Conservation (phyloP, 176 grass and related monocot genomes). For the Musa beccarii region DNA sequence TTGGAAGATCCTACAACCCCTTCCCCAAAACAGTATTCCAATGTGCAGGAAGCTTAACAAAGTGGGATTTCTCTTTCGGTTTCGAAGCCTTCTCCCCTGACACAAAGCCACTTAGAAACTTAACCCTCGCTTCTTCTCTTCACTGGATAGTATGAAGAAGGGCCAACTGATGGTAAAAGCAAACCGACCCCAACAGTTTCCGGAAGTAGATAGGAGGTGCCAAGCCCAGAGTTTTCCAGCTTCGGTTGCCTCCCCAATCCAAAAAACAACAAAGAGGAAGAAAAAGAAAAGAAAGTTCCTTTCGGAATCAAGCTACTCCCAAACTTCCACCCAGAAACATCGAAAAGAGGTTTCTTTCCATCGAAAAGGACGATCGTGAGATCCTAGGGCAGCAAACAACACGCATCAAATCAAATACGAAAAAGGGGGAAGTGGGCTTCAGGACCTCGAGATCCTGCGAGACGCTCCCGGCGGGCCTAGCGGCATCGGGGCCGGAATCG, state of each 20-base stretch:
- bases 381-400: not conserved
- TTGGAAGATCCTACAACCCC: not conserved
- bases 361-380: not conserved
- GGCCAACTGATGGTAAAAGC: not conserved
- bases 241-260: not conserved
- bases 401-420: not conserved
- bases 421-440: not conserved
- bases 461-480: not conserved
- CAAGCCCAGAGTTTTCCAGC: not conserved
- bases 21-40: not conserved
- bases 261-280: not conserved
- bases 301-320: not conserved
- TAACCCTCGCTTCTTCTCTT: not conserved
- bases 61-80: too few species aligned
- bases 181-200: not conserved
- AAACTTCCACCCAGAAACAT: not conserved
- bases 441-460: not conserved
- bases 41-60: too few species aligned
- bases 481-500: not conserved
- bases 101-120: not conserved
- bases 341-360: not conserved
- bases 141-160: not conserved
- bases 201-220: not conserved
- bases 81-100: too few species aligned
- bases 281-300: not conserved